Base-by-base conservation (phyloP, 2,329 filamentous ascomycete genomes). In the Fusarium graminum region DNA sequence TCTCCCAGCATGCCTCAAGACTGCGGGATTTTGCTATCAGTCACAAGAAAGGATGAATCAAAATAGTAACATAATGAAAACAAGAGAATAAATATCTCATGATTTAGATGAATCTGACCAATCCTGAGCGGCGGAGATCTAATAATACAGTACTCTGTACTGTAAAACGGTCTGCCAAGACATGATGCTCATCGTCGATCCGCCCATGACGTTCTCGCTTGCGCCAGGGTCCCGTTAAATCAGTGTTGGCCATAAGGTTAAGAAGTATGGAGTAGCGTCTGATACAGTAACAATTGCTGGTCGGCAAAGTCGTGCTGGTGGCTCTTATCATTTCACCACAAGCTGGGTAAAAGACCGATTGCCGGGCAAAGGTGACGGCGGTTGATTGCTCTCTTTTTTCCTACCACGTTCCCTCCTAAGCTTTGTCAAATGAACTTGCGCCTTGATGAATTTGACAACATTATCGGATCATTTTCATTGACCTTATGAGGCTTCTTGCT, bases 171-270 rank as follows among this genome's bases (percentile, higher is more conserved):
- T 14, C 32, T 41, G 65, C 65, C 65, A 68, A 68, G 65, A 66
- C 61, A 14, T 38, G 52, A 65, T 51, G 43, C 47, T 53, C 65
- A 66, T 68, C 61, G 65, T 54, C 60, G 65, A 68, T 66, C 65
- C 44, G 65, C 53, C 59, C 60, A 68, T 68, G 65, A 68, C 65
- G 65, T 49, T 43, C 52, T 57, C 17, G 40, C 54, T 60, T 26
- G 39, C 32, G 49, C 51, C 60, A 63, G 59, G 59, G 59, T 58
- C 44, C 49, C 43, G 40, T 51, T 36, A 43, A 62, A 64, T 52
- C 53, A 59, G 60, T 43, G 45, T 58, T 64, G 47, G 63, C 52
- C 43, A 42, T 43, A 64, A 58, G 43, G 52, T 58, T 58, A 60
- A 52, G 22, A 59, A 53, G 59, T 62, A 67, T 64, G 54, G 53